Base-by-base conservation (phyloP, 352 stramenopile species). In the Phytophthora sp. region DNA sequence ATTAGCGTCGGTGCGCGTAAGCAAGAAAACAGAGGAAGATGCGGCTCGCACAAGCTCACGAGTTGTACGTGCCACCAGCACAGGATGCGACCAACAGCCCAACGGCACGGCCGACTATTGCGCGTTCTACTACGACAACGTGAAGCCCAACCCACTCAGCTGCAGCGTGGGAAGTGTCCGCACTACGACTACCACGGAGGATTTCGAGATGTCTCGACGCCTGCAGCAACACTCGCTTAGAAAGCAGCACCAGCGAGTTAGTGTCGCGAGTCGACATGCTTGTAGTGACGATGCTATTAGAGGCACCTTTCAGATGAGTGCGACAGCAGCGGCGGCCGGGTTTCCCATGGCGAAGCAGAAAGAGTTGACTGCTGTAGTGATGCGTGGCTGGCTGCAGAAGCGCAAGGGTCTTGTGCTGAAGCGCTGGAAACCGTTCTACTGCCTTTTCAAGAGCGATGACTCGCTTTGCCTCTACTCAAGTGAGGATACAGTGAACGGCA, bases 401-500 rank as follows among this genome's bases (percentile, higher is more conserved):
- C 68, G 72, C 26, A 79, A 81, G 30, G 76, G 79, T 1, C 55
- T 75, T 12, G 64, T 88, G n/a, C 44, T 88, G 31, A 84, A 82
- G 63, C 76, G 79, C 15, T 88, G 79, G 79, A 82, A 84, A 44
- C 21, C 72, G 26, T 76, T 79, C 58, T 88, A 77, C 60, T 86
- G 76, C 34, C 51, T 88, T 18, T 66, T 86, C 17, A 84, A 84
- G 46, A 72, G 65, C 21, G 74, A 88, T 54, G 72, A 84, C 37
- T 72, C 63, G 4, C 61, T 88, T 10, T 84, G 72, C n/a, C 50
- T 88, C 1, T 88, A 87, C 42, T 32, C 67, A 17, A 88, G 66
- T 51, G 76, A 88, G 38, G 74, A 88, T 56, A 83, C 72, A 7
- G 62, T 88, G 15, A 86, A 88, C 39, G 76, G 79, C 1, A 54